Evolutionary conservation across 1,139 yeast genomes (phyloP).

Genomic region (Suhomyces panamericanus): DNA sequence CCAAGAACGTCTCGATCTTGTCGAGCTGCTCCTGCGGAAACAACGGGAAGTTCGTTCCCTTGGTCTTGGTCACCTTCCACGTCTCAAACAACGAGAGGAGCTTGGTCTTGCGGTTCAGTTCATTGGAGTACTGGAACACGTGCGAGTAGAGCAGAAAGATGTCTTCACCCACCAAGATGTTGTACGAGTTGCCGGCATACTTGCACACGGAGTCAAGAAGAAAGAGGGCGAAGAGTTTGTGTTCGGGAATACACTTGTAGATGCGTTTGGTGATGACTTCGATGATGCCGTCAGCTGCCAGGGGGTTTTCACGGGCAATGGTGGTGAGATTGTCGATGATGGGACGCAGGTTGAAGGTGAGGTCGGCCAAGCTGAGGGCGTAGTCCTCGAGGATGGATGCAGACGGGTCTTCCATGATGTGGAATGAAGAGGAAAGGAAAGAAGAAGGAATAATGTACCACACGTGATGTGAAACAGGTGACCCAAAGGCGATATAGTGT

Average conservation of each 20-base stretch:
- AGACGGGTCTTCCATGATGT: slow-evolving; percentile 9
- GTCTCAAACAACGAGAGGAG: slow-evolving; percentile 78
- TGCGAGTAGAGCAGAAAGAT: slow-evolving; percentile 69
- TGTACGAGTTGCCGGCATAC: slow-evolving; percentile 86
- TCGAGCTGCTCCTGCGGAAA: slow-evolving; percentile 72
- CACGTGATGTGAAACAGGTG: background rate
- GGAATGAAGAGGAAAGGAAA: background rate
- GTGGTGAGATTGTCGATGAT: slow-evolving; percentile 84
- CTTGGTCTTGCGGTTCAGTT: slow-evolving; percentile 62
- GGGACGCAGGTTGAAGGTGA: slow-evolving; percentile 88
- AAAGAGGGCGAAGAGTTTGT: slow-evolving; percentile 80
- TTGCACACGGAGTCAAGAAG: slow-evolving; percentile 91
- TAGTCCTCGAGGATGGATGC: slow-evolving; percentile 50
- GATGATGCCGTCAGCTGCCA: slow-evolving; percentile 74
- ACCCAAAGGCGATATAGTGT: no score
- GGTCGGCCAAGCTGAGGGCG: slow-evolving; percentile 63
- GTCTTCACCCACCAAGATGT: slow-evolving; percentile 66
- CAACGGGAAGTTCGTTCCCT: slow-evolving; percentile 63
- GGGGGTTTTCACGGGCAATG: slow-evolving; percentile 80
- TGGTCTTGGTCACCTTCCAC: slow-evolving; percentile 66
- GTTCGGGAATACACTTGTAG: slow-evolving; percentile 61
- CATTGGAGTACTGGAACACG: slow-evolving; percentile 77
- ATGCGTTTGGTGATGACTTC: slow-evolving; percentile 68
- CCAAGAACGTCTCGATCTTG: slow-evolving; percentile 71
- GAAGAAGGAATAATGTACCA: background rate